A percentile compares a stretch with the other conserved stretches of the same genome.
These are phyloP conservation scores for Neonectria coccinea DNA, from an alignment of 2,329 filamentous ascomycete species.

Conservation along the genomic window DNA sequence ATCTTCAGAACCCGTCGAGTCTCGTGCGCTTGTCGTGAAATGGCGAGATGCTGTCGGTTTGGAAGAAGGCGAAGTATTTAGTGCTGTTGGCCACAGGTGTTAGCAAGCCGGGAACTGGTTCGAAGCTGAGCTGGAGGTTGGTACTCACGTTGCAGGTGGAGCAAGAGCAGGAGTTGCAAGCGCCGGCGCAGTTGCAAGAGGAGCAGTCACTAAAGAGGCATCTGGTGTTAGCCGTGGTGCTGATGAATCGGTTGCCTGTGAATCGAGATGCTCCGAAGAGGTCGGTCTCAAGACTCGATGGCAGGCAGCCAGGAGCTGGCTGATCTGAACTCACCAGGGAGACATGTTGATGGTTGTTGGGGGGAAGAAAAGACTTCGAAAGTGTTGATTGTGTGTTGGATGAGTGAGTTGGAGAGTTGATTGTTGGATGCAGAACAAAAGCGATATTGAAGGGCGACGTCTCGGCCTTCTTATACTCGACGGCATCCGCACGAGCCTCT, in stretches of 20 bases:
- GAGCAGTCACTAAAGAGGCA: conserved; percentile 29
- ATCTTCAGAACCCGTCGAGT: conserved; percentile 29
- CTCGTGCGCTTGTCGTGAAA: conserved; percentile 14
- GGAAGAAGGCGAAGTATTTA: conserved; percentile 39
- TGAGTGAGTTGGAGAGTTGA: conserved; percentile 30
- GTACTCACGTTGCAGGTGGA: conserved; percentile 38
- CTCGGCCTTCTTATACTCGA: conserved; percentile 42
- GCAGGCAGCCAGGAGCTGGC: conserved; percentile 5
- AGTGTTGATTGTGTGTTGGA: conserved; percentile 38
- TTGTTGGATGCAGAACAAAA: conserved; percentile 43
- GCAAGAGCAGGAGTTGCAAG: conserved; percentile 44
- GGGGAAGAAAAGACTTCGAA: conserved; percentile 42
- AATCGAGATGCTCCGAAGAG: conserved; percentile 16
- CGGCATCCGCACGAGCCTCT: conserved; percentile 26
- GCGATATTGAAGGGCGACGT: conserved; percentile 31
- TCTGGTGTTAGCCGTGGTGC: not conserved
- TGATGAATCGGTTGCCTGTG: not conserved
- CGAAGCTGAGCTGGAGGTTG: not conserved
- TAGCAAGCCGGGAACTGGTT: conserved; percentile 19
- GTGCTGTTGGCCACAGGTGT: conserved; percentile 36
- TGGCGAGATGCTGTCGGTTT: conserved; percentile 30
- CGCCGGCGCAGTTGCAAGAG: conserved; percentile 41
- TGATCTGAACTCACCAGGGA: conserved; percentile 43
- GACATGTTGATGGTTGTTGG: conserved; percentile 45
- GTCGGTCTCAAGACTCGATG: not conserved